Conservation (phyloP, 306 rosid species). For the Corylus heterophylla region DNA sequence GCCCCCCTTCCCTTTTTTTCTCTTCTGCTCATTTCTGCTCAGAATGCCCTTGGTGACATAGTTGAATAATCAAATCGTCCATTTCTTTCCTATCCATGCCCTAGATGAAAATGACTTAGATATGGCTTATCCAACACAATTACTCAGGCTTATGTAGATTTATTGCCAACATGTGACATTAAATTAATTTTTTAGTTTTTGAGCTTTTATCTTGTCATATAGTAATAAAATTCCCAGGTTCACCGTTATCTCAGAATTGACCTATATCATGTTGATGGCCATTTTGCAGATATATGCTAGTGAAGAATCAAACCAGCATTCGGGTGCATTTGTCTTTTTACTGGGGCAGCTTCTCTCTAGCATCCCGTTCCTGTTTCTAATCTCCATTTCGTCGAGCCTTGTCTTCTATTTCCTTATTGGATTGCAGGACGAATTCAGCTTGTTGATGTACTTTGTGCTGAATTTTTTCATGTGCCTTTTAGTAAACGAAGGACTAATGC, state of each 20-base stretch:
- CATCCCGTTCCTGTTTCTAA: slow-evolving; percentile 95
- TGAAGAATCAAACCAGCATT: slow-evolving; percentile 87
- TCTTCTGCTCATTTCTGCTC: background rate
- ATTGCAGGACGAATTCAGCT: slow-evolving; percentile 81
- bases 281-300: slow-evolving; percentile 72
- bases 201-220: background rate
- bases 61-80: background rate
- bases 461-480: slow-evolving; percentile 86
- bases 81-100: too few species aligned
- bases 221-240: background rate
- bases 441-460: slow-evolving; percentile 97
- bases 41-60: background rate
- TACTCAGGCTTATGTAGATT: background rate
- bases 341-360: slow-evolving; percentile 94
- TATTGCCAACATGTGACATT: background rate
- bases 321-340: slow-evolving; percentile 76
- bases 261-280: slow-evolving; percentile 27
- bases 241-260: background rate
- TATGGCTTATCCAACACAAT: background rate
- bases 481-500: slow-evolving; percentile 92
- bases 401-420: slow-evolving; percentile 91
- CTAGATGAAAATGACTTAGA: background rate
- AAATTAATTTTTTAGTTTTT: background rate
- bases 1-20: background rate
- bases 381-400: slow-evolving; percentile 88